A percentile compares a stretch with the other conserved stretches of the same genome.
phyloP scores from a whole-genome alignment of 768 basidiomycete genomes.

The Myochromella boudieri region DNA sequence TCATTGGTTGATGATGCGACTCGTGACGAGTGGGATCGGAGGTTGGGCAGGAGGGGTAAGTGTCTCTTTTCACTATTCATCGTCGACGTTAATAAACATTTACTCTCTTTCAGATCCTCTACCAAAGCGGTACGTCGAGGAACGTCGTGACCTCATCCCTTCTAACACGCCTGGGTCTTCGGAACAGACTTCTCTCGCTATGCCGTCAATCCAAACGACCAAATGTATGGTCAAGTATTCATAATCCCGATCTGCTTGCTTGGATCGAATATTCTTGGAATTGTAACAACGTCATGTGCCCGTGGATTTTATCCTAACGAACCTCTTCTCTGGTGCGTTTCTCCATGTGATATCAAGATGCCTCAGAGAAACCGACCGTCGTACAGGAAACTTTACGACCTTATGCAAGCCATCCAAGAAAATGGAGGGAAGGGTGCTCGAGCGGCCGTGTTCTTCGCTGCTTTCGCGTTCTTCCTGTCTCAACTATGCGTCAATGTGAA shows the following conservation, averaged over 20 bases:
- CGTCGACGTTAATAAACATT: background rate
- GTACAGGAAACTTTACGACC: conserved; percentile 29
- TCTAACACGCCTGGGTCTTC: too few relatives aligned
- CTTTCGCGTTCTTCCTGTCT: conserved; percentile 28
- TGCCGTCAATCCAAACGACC: conserved; percentile 27
- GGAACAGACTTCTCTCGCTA: conserved; percentile 35
- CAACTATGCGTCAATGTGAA: conserved; percentile 29
- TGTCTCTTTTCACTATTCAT: background rate
- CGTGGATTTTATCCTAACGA: conserved; percentile 32
- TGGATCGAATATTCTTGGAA: conserved; percentile 30
- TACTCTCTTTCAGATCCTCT: conserved; percentile 3
- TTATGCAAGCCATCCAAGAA: conserved; percentile 28
- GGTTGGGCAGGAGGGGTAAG: conserved; percentile 30
- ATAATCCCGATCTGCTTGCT: conserved; percentile 28
- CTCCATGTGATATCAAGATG: too few relatives aligned
- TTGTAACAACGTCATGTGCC: conserved; percentile 24
- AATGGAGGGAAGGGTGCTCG: conserved; percentile 26
- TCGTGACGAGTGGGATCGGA: conserved; percentile 30
- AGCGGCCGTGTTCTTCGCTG: conserved; percentile 31
- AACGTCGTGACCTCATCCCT: too few relatives aligned
- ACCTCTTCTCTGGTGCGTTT: conserved; percentile 26
- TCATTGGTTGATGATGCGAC: conserved; percentile 30
- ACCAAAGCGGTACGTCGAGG: conserved; percentile 11
- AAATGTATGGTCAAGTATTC: conserved; percentile 29
- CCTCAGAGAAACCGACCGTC: too few relatives aligned